Evolutionary conservation across 106 monocot genomes (phyloP).

Genomic region (Dioscorea alata): DNA sequence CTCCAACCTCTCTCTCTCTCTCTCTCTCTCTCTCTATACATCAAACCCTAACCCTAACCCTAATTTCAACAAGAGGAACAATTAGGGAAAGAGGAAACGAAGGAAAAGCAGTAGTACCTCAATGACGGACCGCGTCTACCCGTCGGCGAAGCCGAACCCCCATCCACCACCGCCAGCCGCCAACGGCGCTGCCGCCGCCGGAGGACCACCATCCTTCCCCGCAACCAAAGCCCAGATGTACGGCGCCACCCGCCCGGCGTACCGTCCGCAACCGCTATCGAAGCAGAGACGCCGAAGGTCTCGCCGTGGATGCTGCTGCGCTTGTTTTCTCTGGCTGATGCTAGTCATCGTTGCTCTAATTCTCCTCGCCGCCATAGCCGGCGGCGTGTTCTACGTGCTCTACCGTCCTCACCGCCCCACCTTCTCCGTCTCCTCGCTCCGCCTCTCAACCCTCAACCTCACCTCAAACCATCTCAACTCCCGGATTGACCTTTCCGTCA

Average conservation of each 20-base stretch:
- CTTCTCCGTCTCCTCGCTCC: slow-evolving; percentile 40
- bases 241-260: slow-evolving; percentile 5
- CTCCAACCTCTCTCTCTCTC: slow-evolving; percentile 1
- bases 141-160: slow-evolving; percentile 27
- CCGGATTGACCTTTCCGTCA: slow-evolving; percentile 35
- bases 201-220: slow-evolving; percentile 1
- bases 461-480: slow-evolving; percentile 26
- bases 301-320: slow-evolving; percentile 32
- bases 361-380: slow-evolving; percentile 53
- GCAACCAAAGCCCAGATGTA: slow-evolving; percentile 13
- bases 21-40: no score
- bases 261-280: slow-evolving; percentile 25
- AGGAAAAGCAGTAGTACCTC: no score
- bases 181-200: not conserved
- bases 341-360: slow-evolving; percentile 36
- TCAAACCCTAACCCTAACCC: no score
- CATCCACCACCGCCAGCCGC: not conserved
- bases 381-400: slow-evolving; percentile 47
- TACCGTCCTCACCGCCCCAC: slow-evolving; percentile 47
- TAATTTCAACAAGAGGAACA: no score
- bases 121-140: no score
- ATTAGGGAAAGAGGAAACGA: no score
- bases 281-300: slow-evolving; percentile 10
- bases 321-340: slow-evolving; percentile 15
- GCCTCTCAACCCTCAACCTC: slow-evolving; percentile 33